Evolutionary conservation across 2,329 filamentous ascomycete genomes (phyloP).

Genomic region (Colletotrichum somersetense): DNA sequence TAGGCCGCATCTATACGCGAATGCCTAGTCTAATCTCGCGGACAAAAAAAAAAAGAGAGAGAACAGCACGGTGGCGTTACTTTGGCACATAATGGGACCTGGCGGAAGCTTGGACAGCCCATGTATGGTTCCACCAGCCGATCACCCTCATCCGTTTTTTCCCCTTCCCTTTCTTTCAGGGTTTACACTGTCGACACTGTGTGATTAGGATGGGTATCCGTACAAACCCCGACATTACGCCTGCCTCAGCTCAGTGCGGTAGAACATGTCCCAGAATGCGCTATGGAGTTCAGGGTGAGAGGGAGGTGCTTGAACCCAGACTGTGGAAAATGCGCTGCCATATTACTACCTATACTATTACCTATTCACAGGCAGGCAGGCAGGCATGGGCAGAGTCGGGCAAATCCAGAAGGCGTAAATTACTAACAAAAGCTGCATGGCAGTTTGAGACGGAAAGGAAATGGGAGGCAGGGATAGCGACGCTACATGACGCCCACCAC

Average conservation of each 20-base stretch:
- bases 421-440: constrained; percentile 12
- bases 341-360: background rate
- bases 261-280: constrained; percentile 26
- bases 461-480: constrained; percentile 19
- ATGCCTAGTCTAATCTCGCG: constrained; percentile 28
- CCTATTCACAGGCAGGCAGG: too few relatives aligned
- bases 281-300: constrained; percentile 17
- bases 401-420: background rate
- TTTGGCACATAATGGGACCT: constrained; percentile 39
- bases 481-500: constrained; percentile 27
- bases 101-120: constrained; percentile 42
- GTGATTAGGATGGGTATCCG: background rate
- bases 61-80: constrained; percentile 41
- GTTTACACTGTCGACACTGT: constrained; percentile 33
- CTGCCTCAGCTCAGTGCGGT: constrained; percentile 30
- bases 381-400: background rate
- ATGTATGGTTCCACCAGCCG: constrained; percentile 39
- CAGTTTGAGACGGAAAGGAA: constrained; percentile 29
- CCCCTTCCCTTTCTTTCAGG: background rate
- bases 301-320: background rate
- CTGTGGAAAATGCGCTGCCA: background rate
- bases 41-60: constrained; percentile 21
- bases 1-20: constrained; percentile 25
- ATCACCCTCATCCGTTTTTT: constrained; percentile 21
- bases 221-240: constrained; percentile 36